These are phyloP conservation scores for Amanita rimosa DNA, from an alignment of 768 basidiomycete species.

Conservation along the genomic window DNA sequence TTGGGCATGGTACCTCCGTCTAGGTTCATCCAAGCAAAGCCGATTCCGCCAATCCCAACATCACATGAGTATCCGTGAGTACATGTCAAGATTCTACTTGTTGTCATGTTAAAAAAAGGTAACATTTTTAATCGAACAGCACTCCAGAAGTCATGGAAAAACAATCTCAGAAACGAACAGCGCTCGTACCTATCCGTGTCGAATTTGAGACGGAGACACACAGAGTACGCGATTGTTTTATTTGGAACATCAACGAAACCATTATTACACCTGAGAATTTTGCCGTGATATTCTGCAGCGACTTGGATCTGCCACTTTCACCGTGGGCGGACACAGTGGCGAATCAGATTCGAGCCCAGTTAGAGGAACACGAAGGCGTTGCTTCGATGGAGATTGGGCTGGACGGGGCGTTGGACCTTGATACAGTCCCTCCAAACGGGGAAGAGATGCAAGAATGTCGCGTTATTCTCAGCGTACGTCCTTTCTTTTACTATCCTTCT, in stretches of 20 bases:
- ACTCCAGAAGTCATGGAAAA: slow-evolving; percentile 50
- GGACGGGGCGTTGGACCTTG: slow-evolving; percentile 40
- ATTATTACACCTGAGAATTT: slow-evolving; percentile 79
- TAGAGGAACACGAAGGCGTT: slow-evolving; percentile 82
- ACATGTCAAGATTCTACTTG: neutral
- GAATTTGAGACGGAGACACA: slow-evolving; percentile 91
- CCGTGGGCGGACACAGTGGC: slow-evolving; percentile 73
- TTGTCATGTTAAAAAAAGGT: neutral
- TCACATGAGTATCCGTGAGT: slow-evolving; percentile 71
- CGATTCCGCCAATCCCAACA: slow-evolving; percentile 44
- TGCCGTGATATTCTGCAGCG: slow-evolving; percentile 77
- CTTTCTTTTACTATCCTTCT: no score
- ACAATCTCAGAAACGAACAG: slow-evolving; percentile 40
- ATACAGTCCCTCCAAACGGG: slow-evolving; percentile 26
- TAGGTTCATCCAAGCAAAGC: slow-evolving; percentile 57
- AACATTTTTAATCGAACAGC: slow-evolving; percentile 28
- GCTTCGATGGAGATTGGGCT: slow-evolving; percentile 66
- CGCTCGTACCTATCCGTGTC: slow-evolving; percentile 85
- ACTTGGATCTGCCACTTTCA: slow-evolving; percentile 63
- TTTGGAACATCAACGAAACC: slow-evolving; percentile 91
- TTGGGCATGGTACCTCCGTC: slow-evolving; percentile 78
- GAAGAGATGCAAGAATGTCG: slow-evolving; percentile 70
- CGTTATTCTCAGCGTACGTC: slow-evolving; percentile 65
- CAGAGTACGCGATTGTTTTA: slow-evolving; percentile 87
- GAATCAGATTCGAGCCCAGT: slow-evolving; percentile 79